These are phyloP conservation scores for Protomyces lactucae-debilis DNA, from an alignment of 1,139 yeast genomes.

Conservation along the genomic window DNA sequence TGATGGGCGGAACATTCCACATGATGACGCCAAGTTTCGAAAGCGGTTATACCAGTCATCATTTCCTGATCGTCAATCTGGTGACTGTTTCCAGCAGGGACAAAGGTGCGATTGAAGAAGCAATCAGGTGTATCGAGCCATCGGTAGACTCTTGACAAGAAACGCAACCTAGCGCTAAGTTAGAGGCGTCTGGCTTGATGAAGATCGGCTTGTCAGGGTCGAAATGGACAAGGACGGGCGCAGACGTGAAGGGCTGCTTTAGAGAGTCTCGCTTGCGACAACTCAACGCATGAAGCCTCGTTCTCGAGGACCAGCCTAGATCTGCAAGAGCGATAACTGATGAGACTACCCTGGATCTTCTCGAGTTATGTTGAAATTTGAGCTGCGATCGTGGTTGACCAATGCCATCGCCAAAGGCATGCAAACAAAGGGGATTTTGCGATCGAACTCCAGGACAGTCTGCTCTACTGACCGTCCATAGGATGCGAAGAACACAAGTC, in stretches of 20 bases:
- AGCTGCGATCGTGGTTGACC: no score
- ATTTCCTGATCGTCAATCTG: not conserved
- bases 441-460: no score
- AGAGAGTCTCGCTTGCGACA: no score
- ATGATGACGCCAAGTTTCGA: conserved; percentile 1
- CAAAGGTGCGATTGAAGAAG: not conserved
- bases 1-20: not conserved
- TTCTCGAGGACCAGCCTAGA: no score
- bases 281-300: no score
- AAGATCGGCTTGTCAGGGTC: not conserved
- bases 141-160: not conserved
- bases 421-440: no score
- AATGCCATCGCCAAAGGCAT: no score
- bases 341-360: no score
- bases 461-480: no score
- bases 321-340: no score
- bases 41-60: not conserved
- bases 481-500: no score
- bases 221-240: conserved; percentile 10
- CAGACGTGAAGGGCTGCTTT: not conserved
- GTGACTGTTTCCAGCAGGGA: conserved; percentile 14
- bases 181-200: conserved; percentile 21
- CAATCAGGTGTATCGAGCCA: not conserved
- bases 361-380: no score
- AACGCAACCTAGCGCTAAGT: conserved; percentile 15